Evolutionary conservation across 2,329 filamentous ascomycete genomes (phyloP), one percentile per base, ranked within the genome.

Genomic region (Arthrobotrys conoides): DNA sequence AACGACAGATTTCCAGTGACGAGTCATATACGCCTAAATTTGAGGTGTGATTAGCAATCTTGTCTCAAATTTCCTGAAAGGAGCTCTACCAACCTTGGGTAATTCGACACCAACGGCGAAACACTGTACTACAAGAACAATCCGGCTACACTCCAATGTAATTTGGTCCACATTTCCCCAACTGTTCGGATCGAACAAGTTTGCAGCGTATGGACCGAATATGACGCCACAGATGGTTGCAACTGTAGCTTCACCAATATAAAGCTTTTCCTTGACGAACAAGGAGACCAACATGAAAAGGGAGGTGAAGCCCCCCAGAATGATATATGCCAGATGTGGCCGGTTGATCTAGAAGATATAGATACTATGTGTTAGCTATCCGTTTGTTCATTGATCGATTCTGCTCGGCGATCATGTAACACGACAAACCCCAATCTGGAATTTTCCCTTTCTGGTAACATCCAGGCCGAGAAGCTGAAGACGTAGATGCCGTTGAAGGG

Each of bases 221-320:
- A 96, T 94, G 84, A 97, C 91, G 80, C 93, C 93, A 83, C 92
- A 93, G 61, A 97, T 85, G 1, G 93, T 96, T 64, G 94, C 93
- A 53, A 99, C 93, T 0, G 96, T 98, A 64, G 96, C 96, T 88
- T 99, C 96, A 84, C 96, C 96, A 84, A 99, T 99, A 87, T 99
- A 99, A 83, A 98, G 89, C 84, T 93, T 92, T 88, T 99, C 96
- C 87, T 99, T 99, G 86, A 99, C 97, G 83, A 98, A 91, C 70
- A 96, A 93, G 77, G 96, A 99, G 85, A 94, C 97, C 77, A 99
- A 88, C 96, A 99, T 99, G 87, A 99, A 99, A 82, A 99, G 87
- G 78, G 92, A 94, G 82, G 96, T 99, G 87, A 99, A 99, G 84
- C 95, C 96, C 83, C 96, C 96, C 71, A 99, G 88, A 86, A 99